These are phyloP conservation scores for Malassezia yamatoensis DNA, from an alignment of 1,284 basidiomycete species.

Conservation along the genomic window DNA sequence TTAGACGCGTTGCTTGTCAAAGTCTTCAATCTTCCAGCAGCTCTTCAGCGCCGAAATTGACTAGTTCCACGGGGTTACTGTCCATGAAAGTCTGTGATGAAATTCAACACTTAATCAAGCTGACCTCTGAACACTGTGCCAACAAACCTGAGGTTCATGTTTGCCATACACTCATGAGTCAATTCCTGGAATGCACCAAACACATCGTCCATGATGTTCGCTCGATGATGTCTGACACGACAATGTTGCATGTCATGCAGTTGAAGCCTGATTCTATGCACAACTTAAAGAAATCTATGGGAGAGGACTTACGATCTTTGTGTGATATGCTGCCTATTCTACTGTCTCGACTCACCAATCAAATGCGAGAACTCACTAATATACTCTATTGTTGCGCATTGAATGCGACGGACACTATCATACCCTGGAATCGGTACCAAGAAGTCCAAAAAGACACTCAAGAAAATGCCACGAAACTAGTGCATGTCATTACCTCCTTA, in stretches of 20 bases:
- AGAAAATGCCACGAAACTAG: too few species aligned
- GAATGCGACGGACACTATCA: too few species aligned
- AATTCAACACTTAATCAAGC: not conserved
- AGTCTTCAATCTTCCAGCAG: too few species aligned
- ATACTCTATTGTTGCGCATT: constrained; percentile 17
- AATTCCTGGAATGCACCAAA: not conserved
- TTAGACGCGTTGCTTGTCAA: too few species aligned
- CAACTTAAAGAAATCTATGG: too few species aligned
- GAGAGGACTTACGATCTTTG: not conserved
- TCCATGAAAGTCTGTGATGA: constrained; percentile 6
- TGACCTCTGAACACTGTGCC: not conserved
- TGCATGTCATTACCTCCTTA: too few species aligned
- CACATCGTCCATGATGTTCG: not conserved
- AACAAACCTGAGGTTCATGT: not conserved
- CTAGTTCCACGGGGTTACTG: not conserved
- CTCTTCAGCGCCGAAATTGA: too few species aligned
- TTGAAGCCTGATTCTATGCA: too few species aligned
- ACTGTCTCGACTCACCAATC: not conserved
- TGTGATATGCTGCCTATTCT: not conserved
- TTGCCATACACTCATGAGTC: not conserved
- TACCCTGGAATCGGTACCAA: too few species aligned
- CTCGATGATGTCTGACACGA: not conserved
- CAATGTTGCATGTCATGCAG: not conserved
- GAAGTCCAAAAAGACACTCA: too few species aligned
- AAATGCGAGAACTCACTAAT: constrained; percentile 5